Evolutionary conservation across 306 rosid species (phyloP), one percentile per base, ranked within the genome.

Genomic region (Cucumis cinereus): DNA sequence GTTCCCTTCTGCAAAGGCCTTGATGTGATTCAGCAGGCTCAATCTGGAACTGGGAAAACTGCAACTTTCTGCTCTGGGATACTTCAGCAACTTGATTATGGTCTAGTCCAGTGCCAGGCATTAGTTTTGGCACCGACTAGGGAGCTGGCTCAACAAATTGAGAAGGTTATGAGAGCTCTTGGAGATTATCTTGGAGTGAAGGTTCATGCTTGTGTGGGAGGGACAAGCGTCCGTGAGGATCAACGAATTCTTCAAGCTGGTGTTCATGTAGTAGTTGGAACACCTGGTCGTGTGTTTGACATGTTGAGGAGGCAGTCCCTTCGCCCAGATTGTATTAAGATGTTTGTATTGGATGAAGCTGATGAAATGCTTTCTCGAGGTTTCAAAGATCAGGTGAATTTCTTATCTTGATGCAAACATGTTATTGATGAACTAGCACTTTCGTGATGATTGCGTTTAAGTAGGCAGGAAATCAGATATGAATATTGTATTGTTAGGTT

Each of bases 341-440:
- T 94, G 97, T 94, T 94, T 86, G 97, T 93, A 52, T 66, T 94
- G 82, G 98, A 94, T 78, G 98, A 94, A 78, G 98, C 98, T 14
- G 98, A 94, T 83, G 97, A 94, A 79, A 94, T 94, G 98, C 98
- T 94, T 79, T 94, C 98, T 12, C 94, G 97, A 52, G 98, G 98
- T 83, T 94, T 94, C 84, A 94, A 94, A 86, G 97, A 91, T 77
- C 97, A 94, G 98, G 98, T 93, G 62, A 8, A 81, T 83, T 24
- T 20, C 50, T 63, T n/a, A 61, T 76, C 53, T 73, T 54, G 50
- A 20, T 73, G 28, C 63, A 5, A 16, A 14, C 7, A 10, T 72
- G n/a, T 70, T 16, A 5, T 50, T 50, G 55, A 5, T 10, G 16
- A 11, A 66, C 30, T n/a, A 9, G 35, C 26, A 43, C 20, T 7